Percentiles rank a stretch among this genome's conserved stretches.
Evolutionary conservation across 441 rosid genomes (phyloP).

Genomic region (Erodium moschatum): DNA sequence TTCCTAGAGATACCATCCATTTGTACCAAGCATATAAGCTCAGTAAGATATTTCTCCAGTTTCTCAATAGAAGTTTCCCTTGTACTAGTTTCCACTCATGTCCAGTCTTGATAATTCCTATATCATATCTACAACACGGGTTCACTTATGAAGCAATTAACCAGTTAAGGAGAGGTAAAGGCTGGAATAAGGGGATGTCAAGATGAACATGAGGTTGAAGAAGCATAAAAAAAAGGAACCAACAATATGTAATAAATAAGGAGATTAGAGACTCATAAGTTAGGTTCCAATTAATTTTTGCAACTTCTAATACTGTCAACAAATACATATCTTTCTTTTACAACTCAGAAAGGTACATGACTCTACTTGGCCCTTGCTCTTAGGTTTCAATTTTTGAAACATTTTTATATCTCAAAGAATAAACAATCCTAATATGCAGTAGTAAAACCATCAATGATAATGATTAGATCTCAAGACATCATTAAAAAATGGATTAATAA

Average conservation of each 20-base stretch:
- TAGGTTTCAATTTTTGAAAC: neutral
- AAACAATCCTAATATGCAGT: neutral
- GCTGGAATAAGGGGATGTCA: neutral
- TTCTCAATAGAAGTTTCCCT: neutral
- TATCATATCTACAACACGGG: neutral
- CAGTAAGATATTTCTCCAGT: neutral
- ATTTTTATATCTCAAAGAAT: neutral
- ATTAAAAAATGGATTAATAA: neutral
- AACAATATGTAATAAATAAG: neutral
- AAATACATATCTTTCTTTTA: neutral
- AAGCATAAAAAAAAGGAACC: neutral
- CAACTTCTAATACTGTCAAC: neutral
- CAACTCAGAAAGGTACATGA: conserved; percentile 5
- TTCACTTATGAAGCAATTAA: neutral
- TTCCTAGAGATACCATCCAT: neutral
- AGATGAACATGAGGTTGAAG: neutral
- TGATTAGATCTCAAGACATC: neutral
- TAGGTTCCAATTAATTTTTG: neutral
- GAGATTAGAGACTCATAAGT: neutral
- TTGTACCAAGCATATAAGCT: neutral
- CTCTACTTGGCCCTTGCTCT: neutral
- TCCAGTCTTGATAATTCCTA: neutral
- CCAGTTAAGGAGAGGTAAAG: neutral
- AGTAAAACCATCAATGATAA: conserved; percentile 4
- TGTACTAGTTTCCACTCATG: neutral